Conservation (phyloP, 352 stramenopile genomes). For the Phytophthora nicotianae region DNA sequence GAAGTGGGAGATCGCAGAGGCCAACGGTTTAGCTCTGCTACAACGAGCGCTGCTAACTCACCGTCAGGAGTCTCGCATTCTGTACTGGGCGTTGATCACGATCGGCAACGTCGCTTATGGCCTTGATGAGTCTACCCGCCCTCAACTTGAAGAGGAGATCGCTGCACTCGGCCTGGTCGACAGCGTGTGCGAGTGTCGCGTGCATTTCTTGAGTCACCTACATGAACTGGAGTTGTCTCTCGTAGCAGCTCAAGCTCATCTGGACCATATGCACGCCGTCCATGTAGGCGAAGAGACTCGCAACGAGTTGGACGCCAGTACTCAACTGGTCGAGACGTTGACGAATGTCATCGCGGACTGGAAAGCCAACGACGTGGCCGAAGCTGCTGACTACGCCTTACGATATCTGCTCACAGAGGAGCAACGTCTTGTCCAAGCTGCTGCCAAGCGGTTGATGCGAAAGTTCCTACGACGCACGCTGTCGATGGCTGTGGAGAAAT, state of each 20-base stretch:
- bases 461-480: slow-evolving; percentile 50
- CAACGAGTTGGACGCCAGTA: slow-evolving; percentile 65
- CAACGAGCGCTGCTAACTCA: slow-evolving; percentile 44
- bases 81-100: slow-evolving; percentile 64
- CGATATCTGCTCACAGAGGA: slow-evolving; percentile 59
- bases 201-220: slow-evolving; percentile 51
- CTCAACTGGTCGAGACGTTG: slow-evolving; percentile 52
- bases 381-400: slow-evolving; percentile 67
- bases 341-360: slow-evolving; percentile 41
- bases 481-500: slow-evolving; percentile 51
- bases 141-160: slow-evolving; percentile 31
- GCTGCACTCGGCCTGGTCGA: slow-evolving; percentile 45
- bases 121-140: slow-evolving; percentile 20
- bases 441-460: slow-evolving; percentile 49
- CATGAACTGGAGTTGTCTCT: slow-evolving; percentile 57
- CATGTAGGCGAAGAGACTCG: slow-evolving; percentile 71
- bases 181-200: slow-evolving; percentile 43
- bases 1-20: slow-evolving; percentile 49
- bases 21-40: slow-evolving; percentile 46
- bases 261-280: slow-evolving; percentile 48
- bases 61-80: slow-evolving; percentile 37
- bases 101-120: slow-evolving; percentile 63
- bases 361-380: slow-evolving; percentile 49
- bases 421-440: slow-evolving; percentile 55
- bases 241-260: slow-evolving; percentile 26